Evolutionary conservation across 257 asterid genomes (phyloP), one percentile per base, ranked within the genome.

Genomic region (Przewalskia tangutica): DNA sequence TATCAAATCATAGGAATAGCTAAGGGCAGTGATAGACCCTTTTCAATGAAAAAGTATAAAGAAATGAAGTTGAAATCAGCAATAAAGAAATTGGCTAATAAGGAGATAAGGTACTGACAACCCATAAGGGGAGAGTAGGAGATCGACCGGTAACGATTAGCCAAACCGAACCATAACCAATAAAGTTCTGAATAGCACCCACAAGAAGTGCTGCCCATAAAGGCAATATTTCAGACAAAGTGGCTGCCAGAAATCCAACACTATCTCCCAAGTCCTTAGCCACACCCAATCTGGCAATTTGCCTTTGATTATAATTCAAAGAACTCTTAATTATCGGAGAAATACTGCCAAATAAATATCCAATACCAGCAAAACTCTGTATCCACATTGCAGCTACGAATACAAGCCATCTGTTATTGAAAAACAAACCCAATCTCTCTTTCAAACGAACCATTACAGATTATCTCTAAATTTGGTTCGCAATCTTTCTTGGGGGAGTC

Each of bases 151-250:
- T 83, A 66, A 86, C 82, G 66, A 89, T 46, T 23, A 89, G 92
- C 92, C 92, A 89, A 82, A 89, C 92, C 90, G 89, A 88, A 16
- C 92, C 92, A 60, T 89, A 89, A 1, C 91, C 92, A 9, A 89
- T 59, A n/a, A 89, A 84, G 53, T 89, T 89, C 82, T 85, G 87
- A 0, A 85, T 8, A 55, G 87, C 92, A 78, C 92, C 92, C 40
- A 89, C 86, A 59, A 89, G 85, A 60, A 89, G 91, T 82, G 88
- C 85, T 54, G 77, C 92, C 92, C 92, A 89, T 13, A 89, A 66
- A 23, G 92, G 92, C 81, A 89, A 85, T 34, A 86, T 50, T 85
- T 89, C 92, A 20, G 87, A 87, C 23, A 89, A 84, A 86, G 70
- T 83, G 38, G 90, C 92, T 64, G 92, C 89, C 83, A 89, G 81